Percentiles rank a stretch among this genome's conserved stretches.
These are phyloP conservation scores for Dothiorella sarmentorum DNA, from an alignment of 2,329 filamentous ascomycete species.

Conservation along the genomic window DNA sequence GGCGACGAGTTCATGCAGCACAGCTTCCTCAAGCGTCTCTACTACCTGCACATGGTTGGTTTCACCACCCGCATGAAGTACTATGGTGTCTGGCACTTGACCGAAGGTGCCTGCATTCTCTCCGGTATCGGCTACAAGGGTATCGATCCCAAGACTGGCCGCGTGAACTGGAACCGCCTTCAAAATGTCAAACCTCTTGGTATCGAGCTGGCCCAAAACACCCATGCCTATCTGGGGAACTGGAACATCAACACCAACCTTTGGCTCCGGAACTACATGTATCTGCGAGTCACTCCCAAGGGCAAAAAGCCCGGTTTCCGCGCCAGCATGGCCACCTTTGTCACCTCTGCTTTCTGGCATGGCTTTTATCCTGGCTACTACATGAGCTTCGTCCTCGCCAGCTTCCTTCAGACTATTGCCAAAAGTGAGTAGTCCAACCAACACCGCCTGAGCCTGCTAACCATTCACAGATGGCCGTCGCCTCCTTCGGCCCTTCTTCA, in stretches of 20 bases:
- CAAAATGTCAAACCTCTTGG: constrained; percentile 84
- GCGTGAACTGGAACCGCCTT: constrained; percentile 83
- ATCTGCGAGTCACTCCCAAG: constrained; percentile 88
- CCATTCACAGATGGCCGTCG: constrained; percentile 71
- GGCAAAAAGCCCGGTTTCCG: constrained; percentile 96
- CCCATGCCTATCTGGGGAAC: constrained; percentile 81
- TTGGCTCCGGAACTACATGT: constrained; percentile 95
- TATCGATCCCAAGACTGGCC: constrained; percentile 77
- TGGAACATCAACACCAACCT: constrained; percentile 99
- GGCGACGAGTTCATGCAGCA: constrained; percentile 64
- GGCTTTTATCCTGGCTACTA: constrained; percentile 98
- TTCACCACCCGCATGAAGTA: constrained; percentile 85
- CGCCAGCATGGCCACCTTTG: constrained; percentile 89
- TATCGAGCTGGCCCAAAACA: constrained; percentile 89
- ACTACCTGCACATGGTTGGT: constrained; percentile 78
- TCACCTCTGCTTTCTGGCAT: constrained; percentile 95
- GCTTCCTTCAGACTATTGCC: constrained; percentile 86
- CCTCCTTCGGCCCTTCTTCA: constrained; percentile 86
- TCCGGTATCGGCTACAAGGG: constrained; percentile 93
- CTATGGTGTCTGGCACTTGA: constrained; percentile 91
- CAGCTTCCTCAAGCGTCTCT: constrained; percentile 68
- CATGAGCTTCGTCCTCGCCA: constrained; percentile 81
- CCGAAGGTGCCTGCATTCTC: constrained; percentile 91
- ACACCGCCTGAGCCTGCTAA: constrained; percentile 2
- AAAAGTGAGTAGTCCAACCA: constrained; percentile 67